Conservation (phyloP, 805 yeast species). For the Cyberlindnera sargentensis region DNA sequence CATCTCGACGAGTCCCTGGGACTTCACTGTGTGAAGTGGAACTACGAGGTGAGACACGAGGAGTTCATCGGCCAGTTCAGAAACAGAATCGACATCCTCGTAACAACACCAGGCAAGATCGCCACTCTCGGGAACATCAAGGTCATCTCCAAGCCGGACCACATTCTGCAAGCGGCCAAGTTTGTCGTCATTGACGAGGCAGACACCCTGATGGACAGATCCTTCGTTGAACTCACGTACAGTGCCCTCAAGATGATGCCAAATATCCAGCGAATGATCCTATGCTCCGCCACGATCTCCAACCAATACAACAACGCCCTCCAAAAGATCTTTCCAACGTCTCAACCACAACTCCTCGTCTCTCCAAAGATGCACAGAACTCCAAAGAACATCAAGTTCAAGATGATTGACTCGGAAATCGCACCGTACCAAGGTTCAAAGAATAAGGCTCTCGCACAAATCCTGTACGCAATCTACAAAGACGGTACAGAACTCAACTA, state of each 20-base stretch:
- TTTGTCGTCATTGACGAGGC: constrained; percentile 87
- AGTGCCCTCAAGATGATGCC: constrained; percentile 43
- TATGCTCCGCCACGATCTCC: constrained; percentile 91
- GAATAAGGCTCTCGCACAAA: constrained; percentile 80
- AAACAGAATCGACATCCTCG: constrained; percentile 63
- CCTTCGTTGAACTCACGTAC: constrained; percentile 65
- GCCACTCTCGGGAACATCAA: constrained; percentile 28
- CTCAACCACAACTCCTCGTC: constrained; percentile 48
- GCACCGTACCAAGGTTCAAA: constrained; percentile 83
- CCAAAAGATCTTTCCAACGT: constrained; percentile 53
- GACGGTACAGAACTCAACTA: constrained; percentile 75
- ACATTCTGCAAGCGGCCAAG: constrained; percentile 38
- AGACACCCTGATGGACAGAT: constrained; percentile 80
- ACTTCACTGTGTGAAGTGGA: constrained; percentile 52
- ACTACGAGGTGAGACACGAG: constrained; percentile 47
- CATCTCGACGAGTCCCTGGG: constrained; percentile 30
- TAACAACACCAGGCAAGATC: constrained; percentile 82
- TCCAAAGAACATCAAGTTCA: constrained; percentile 68
- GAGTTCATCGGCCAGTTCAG: constrained; percentile 42
- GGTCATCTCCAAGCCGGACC: constrained; percentile 31
- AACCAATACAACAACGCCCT: constrained; percentile 61
- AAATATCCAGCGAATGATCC: constrained; percentile 54
- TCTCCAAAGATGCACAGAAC: constrained; percentile 78
- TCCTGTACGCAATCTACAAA: constrained; percentile 73
- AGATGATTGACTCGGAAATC: constrained; percentile 66